Conservation (phyloP, 331 rosid species). For the Arachis monticola region DNA sequence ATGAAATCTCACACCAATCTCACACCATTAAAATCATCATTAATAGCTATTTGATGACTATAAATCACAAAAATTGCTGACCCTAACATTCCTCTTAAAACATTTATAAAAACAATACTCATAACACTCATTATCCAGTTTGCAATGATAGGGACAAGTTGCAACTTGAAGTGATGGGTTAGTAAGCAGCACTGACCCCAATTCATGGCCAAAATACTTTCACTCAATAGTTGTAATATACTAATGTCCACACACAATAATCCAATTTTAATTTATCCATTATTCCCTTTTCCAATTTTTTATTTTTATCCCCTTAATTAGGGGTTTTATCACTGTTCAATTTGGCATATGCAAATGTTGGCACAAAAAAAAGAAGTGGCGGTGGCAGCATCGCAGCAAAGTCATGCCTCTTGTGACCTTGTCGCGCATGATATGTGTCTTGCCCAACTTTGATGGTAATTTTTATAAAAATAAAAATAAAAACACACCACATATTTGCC, state of each 20-base stretch:
- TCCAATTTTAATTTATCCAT: constrained; percentile 15
- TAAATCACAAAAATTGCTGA: too few relatives aligned
- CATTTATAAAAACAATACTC: not conserved
- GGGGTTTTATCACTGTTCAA: constrained; percentile 1
- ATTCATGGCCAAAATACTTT: constrained; percentile 35
- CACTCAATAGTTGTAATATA: constrained; percentile 4
- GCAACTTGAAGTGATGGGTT: constrained; percentile 38
- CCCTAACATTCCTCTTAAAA: too few relatives aligned
- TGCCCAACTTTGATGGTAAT: constrained; percentile 27
- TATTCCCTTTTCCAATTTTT: not conserved
- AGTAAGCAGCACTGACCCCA: constrained; percentile 37
- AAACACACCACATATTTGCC: constrained; percentile 11
- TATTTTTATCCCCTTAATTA: not conserved
- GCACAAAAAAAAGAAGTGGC: constrained; percentile 19
- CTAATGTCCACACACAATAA: constrained; percentile 34
- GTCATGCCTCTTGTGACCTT: constrained; percentile 37
- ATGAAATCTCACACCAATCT: too few relatives aligned
- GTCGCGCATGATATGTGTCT: constrained; percentile 19
- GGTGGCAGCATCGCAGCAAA: not conserved
- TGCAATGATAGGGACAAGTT: constrained; percentile 27
- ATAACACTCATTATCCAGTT: not conserved
- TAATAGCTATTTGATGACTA: too few relatives aligned
- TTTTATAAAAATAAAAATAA: constrained; percentile 14
- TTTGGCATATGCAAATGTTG: constrained; percentile 46
- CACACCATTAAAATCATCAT: too few relatives aligned